Evolutionary conservation across 2,329 filamentous ascomycete genomes (phyloP).

Genomic region (Chrysoporthe deuterocubensis): DNA sequence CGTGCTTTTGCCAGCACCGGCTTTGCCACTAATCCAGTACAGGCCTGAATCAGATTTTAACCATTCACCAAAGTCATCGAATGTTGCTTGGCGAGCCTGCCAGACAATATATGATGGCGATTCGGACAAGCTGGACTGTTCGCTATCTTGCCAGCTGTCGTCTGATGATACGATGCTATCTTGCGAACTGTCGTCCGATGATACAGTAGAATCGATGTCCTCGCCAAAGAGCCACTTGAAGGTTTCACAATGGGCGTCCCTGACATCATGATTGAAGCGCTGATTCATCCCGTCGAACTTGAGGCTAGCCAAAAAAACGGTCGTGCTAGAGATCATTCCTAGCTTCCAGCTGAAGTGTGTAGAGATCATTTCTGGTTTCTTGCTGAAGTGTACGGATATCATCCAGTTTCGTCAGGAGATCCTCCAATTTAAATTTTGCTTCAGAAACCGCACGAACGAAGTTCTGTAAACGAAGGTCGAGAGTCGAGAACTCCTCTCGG

Average conservation of each 20-base stretch:
- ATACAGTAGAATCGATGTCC: neutral
- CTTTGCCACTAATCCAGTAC: constrained; percentile 13
- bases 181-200: neutral
- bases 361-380: neutral
- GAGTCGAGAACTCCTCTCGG: neutral
- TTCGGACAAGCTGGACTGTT: neutral
- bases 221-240: neutral
- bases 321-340: neutral
- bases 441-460: neutral
- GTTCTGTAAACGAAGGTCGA: neutral
- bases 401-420: neutral
- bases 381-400: neutral
- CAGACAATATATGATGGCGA: too few relatives aligned
- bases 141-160: too few relatives aligned
- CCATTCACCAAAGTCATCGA: constrained; percentile 9
- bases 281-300: neutral
- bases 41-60: constrained; percentile 3
- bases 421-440: neutral
- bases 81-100: neutral
- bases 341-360: neutral
- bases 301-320: neutral
- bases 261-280: neutral
- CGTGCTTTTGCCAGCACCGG: constrained; percentile 10
- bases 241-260: neutral
- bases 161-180: neutral